Percentiles rank a stretch among this genome's conserved stretches.
These are phyloP conservation scores for Porcisia hertigi DNA, from an alignment of 208 protist species.

Conservation along the genomic window DNA sequence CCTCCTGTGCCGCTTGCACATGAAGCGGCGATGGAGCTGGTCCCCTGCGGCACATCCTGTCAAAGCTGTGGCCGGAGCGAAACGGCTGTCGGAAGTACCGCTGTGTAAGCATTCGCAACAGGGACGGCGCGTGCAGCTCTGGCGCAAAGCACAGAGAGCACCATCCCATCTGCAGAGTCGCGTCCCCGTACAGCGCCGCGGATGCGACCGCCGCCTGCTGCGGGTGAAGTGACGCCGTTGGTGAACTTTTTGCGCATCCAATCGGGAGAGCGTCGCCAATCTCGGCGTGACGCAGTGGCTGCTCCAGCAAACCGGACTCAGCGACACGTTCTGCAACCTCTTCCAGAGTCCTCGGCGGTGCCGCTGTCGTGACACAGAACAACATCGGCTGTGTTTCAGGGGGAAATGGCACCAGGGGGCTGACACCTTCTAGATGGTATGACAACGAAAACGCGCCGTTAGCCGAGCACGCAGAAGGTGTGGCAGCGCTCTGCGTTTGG, in stretches of 20 bases:
- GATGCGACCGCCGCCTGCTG: neutral
- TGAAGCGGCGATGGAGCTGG: constrained; percentile 29
- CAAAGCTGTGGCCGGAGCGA: constrained; percentile 43
- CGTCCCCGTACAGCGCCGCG: neutral
- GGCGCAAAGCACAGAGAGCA: constrained; percentile 34
- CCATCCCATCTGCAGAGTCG: constrained; percentile 1
- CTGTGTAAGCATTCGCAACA: constrained; percentile 30
- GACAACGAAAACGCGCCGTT: neutral
- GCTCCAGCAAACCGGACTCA: neutral
- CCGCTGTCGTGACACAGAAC: neutral
- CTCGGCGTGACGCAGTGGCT: neutral
- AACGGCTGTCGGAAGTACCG: constrained; percentile 9
- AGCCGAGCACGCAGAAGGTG: neutral
- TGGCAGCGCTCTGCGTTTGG: neutral
- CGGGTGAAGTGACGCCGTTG: neutral
- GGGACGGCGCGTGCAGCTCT: constrained; percentile 10
- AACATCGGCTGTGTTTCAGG: neutral
- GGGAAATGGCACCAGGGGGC: neutral
- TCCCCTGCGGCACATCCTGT: constrained; percentile 19
- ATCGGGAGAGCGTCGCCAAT: neutral
- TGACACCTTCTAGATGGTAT: neutral
- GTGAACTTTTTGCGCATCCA: neutral
- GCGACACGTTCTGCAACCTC: constrained; percentile 1
- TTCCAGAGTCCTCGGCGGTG: neutral
- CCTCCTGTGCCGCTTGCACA: constrained; percentile 19